Evolutionary conservation across 2,329 filamentous ascomycete genomes (phyloP), one percentile per base, ranked within the genome.

Genomic region (Calonectria pauciramosa): DNA sequence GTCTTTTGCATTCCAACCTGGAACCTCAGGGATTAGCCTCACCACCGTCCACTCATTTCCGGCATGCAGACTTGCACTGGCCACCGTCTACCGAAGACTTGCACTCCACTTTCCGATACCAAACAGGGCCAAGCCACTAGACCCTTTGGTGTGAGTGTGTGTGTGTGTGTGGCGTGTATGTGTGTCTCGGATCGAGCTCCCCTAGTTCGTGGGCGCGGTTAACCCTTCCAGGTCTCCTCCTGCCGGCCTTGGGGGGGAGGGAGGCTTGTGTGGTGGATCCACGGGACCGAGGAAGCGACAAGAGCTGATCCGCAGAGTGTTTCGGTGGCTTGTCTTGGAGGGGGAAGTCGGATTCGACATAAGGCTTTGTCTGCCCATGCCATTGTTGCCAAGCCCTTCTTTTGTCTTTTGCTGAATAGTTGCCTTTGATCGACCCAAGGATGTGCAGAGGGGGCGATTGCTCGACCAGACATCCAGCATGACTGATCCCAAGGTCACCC

Each of bases 401-500:
- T 64, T 20, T 44, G 18, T 47, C 1, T 28, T n/a, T 6, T 30
- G 30, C 16, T 41, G 60, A 41, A n/a, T 14, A 36, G 20, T n/a
- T 18, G 28, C 26, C 38, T 41, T 54, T 65, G 60, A 65, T 47
- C 41, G 60, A 65, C 60, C 41, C 60, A 49, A 65, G 41, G 52
- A 63, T 63, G 54, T 63, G 54, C 64, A 28, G 63, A 52, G 44
- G 44, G n/a, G 16, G 8, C 54, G 20, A 44, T 54, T 34, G 26
- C 30, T 30, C 6, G 36, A 38, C n/a, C 47, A 51, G 26, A 47
- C 18, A 2, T 11, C 49, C 20, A 56, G 30, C 36, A 83, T 83
- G 81, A 70, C 76, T 38, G 81, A 83, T 54, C 68, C 78, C 3
- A 77, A 77, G 59, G 80, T 83, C 51, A 49, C 75, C 16, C 74